Evolutionary conservation across 768 basidiomycete genomes (phyloP).

Genomic region (Auriscalpium vulgare): DNA sequence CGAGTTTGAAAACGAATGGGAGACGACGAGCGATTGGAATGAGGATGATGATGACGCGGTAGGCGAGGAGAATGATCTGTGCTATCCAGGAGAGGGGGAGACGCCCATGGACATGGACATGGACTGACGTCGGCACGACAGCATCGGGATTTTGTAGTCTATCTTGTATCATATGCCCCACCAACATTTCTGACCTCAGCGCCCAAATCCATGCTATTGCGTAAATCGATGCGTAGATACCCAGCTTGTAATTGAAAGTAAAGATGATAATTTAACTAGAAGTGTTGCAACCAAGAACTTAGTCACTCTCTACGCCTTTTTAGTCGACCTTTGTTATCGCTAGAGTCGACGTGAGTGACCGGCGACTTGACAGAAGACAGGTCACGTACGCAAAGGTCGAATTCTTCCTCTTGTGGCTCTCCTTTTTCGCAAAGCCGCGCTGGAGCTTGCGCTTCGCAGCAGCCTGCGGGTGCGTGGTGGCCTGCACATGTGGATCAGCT

Average conservation of each 20-base stretch:
- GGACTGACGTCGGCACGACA: conserved; percentile 21
- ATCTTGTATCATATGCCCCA: background rate
- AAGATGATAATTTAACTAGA: background rate
- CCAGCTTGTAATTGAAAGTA: too few species aligned
- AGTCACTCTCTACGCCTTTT: conserved; percentile 26
- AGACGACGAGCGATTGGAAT: conserved; percentile 86
- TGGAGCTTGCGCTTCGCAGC: conserved; percentile 71
- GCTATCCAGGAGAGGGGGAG: conserved; percentile 48
- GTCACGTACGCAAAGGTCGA: conserved; percentile 47
- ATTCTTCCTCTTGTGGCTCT: conserved; percentile 75
- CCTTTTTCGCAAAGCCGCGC: conserved; percentile 71
- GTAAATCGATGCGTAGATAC: background rate
- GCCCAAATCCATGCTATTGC: too few species aligned
- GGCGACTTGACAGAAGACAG: background rate
- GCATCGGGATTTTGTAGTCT: background rate
- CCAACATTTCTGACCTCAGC: too few species aligned
- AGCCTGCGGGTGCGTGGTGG: conserved; percentile 62
- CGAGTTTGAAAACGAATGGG: conserved; percentile 88
- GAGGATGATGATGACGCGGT: conserved; percentile 79
- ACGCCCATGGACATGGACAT: conserved; percentile 38
- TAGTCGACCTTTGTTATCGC: conserved; percentile 41
- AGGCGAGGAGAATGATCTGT: conserved; percentile 60
- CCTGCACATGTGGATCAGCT: conserved; percentile 31
- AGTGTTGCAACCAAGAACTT: background rate
- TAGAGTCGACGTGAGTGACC: conserved; percentile 14